Evolutionary conservation across 2,329 filamentous ascomycete species (phyloP), one percentile per base, ranked within the genome.

Genomic region (Hortaea werneckii): DNA sequence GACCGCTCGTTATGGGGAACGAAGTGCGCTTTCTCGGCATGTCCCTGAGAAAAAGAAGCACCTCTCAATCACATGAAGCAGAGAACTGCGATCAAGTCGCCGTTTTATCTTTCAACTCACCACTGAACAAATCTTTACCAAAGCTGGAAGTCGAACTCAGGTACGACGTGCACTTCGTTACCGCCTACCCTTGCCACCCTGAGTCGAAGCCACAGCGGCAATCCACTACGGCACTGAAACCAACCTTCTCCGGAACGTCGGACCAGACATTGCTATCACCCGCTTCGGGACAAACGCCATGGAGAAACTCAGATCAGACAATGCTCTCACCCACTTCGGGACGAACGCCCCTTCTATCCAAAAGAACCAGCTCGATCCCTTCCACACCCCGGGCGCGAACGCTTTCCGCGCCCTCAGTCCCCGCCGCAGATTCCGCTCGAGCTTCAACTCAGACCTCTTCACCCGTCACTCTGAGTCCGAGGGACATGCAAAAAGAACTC

Each of bases 151-250:
- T 72, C 29, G 63, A 69, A 1, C 59, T 79, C 27, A 63, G 60
- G 11, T 67, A 75, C 56, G 73, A 77, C 47, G 67, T 75, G 10
- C 67, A 73, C 28, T 79, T 78, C 54, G 62, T 80, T 38, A 68
- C 73, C 0, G 73, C 75, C 1, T 74, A 73, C 54, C 73, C 72
- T 12, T 80, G 76, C 55, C 44, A 59, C 40, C 50, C 56, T 39
- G 32, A 35, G 32, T 39, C 37, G 13, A n/a, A 12, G 10, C 20
- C 20, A 20, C 20, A 20, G 20, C 20, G 20, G 20, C 20, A 20
- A 20, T 20, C 20, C 20, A 20, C 20, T 20, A 39, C 37, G 8
- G 8, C 37, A 26, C 8, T 8, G 9, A 10, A 8, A 10, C 2
- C 37, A 20, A 8, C 20, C 9, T 8, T 12, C 20, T 12, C 37